Evolutionary conservation across 208 protist species (phyloP), one percentile per base, ranked within the genome.

Genomic region (Acanthamoeba triangularis): DNA sequence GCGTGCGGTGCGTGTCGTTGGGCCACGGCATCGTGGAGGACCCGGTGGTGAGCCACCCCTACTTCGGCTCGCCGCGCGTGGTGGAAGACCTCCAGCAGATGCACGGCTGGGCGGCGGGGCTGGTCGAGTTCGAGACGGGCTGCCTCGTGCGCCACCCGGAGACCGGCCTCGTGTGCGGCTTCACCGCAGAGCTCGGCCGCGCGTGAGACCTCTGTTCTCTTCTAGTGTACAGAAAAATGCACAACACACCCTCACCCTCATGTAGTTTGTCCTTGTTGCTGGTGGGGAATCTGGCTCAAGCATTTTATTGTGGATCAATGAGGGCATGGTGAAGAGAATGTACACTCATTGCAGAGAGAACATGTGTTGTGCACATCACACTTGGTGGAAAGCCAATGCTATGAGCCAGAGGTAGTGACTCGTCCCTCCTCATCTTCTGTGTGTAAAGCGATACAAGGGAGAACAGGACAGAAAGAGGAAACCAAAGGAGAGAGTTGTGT

Each of bases 11-110:
- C 80, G 59, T 95, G 28, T 85, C 82, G n/a, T 16, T 95, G 14
- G 95, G 93, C 76, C 95, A 96, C 82, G 91, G 95, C 49, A 85
- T 96, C 37, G 20, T 14, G 44, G 95, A 94, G 11, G 54, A 78
- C 25, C 37, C 37, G 25, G 49, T 95, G 13, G 41, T 88, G 8
- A 54, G 8, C 14, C 95, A 96, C 54, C 33, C 56, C n/a, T 96
- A 94, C 54, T 96, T 96, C 61, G 95, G 95, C 25, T 93, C 78
- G 33, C 6, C 54, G 30, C 59, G 82, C 35, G 78, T 96, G 14
- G 54, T 96, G 44, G 67, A 96, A 8, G 76, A 96, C 52, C 95
- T 96, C 47, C 61, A 37, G 20, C 30, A 23, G 33, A 54, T 96
- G 33, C 30, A 30, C 35, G 94, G 94, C 25, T 96, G 78, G 78